Evolutionary conservation across 768 basidiomycete species (phyloP).

Genomic region (Naganishia antarctica): DNA sequence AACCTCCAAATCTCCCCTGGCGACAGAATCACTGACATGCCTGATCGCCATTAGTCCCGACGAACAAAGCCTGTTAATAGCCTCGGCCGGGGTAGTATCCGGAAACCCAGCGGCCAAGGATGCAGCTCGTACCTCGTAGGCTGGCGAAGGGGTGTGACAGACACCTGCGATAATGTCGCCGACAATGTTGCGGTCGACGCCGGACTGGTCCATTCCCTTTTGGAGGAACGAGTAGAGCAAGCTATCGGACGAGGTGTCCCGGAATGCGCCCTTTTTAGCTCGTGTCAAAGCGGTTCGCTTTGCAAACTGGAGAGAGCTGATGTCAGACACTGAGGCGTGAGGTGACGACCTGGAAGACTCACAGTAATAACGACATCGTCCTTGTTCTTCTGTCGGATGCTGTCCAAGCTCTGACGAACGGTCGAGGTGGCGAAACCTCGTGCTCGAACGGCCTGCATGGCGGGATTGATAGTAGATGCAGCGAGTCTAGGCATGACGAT

Average conservation of each 20-base stretch:
- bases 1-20: conserved; percentile 70
- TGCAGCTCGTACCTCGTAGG: conserved; percentile 68
- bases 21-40: conserved; percentile 68
- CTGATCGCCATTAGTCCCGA: conserved; percentile 68
- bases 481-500: conserved; percentile 14
- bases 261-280: conserved; percentile 69
- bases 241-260: conserved; percentile 57
- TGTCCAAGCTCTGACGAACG: conserved; percentile 7
- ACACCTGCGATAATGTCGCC: conserved; percentile 72
- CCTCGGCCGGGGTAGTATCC: conserved; percentile 67
- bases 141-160: conserved; percentile 53
- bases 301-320: conserved; percentile 11
- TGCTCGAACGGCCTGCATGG: background rate
- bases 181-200: conserved; percentile 62
- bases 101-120: conserved; percentile 77
- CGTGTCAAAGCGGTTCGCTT: conserved; percentile 33
- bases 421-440: conserved; percentile 19
- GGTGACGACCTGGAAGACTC: background rate
- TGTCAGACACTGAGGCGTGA: background rate
- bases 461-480: background rate
- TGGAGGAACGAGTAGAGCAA: conserved; percentile 52
- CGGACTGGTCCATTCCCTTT: conserved; percentile 56
- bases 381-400: conserved; percentile 20
- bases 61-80: conserved; percentile 75
- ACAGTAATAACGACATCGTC: conserved; percentile 33